Base-by-base conservation (phyloP, 257 asterid species). In the Primulina tabacum region DNA sequence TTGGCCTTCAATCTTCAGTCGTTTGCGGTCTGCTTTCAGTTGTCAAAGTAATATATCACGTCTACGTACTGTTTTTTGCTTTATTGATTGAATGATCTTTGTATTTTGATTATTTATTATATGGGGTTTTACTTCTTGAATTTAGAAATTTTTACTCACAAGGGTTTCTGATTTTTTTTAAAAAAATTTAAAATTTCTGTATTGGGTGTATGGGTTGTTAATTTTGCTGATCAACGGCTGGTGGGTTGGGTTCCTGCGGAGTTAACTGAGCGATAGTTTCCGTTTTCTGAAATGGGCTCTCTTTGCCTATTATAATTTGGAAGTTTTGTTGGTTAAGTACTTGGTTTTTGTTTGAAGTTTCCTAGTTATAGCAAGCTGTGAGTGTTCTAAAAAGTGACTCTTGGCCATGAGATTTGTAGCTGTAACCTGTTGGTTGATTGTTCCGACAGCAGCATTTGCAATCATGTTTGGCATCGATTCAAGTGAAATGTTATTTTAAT, bases 31-130 rank as follows among this genome's bases (percentile, higher is more conserved):
- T 74, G 71, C 76, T 77, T 69, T 40, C 74, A 76, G 66, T 68
- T 30, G 81, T 76, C 82, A 79, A 77, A 73, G 96, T 89, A 75
- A 73, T 35, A 59, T 71, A 12, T 70, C 59, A 21, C 57, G 7
- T 60, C 47, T 43, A 10, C 5, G 55, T 47, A 18, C 17, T 47
- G 2, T 56, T 63, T 52, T 65, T 40, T 55, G 20, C 3, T 61
- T 60, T 35, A 69, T 43, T 55, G 53, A 56, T 3, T 32, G 3
- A 7, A 37, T 55, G 21, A 37, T 33, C 38, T 56, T 65, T 50
- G 37, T 1, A 64, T 30, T 0, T 24, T 58, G 10, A 66, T 34
- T 18, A 30, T 30, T 29, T 26, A 8, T 32, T 62, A 11, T 43
- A n/a, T n/a, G 57, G 16, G 7, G 2, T 33, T 40, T 7, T 62